Base-by-base conservation (phyloP, 1,284 basidiomycete genomes). In the Rhodotorula sp. region DNA sequence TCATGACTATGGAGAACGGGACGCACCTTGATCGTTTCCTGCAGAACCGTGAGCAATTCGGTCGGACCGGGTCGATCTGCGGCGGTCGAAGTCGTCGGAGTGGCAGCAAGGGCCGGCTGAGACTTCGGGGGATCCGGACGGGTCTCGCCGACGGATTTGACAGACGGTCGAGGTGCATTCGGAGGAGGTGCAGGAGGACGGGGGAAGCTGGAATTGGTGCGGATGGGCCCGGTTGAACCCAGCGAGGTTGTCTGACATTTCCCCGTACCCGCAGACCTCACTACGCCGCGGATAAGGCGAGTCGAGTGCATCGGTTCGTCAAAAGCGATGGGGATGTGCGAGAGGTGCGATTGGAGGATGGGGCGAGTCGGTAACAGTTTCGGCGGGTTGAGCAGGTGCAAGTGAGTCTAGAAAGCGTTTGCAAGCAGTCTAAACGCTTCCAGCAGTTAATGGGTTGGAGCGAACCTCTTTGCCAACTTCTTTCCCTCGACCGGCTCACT, bases 21-120 rank as follows among this genome's bases (percentile, higher is more conserved):
- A 28, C 69, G 40, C 31, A 67, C 73, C 65, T 69, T 73, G 66
- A 75, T 73, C 5, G 69, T 75, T 62, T 75, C 71, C 48, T 69
- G 57, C 24, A 75, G 51, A 1, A 73, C 68, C 3, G 62, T 64
- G 15, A 75, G 51, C 28, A 75, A 65, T 37, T 75, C 71, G 4
- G 56, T 52, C 18, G 69, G 70, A 8, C 34, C 8, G 1, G 62
- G 54, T 30, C 64, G 26, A 18, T 56, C 52, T 2, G 50, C 18
- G 31, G 56, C 48, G 1, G 47, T 22, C 22, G 59, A 18, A 15
- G 51, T 13, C 11, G 46, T 3, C 24, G 47, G 16, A 2, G 59
- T 10, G 10, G 31, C 31, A 31, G 59, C 18, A 18, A 51, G n/a
- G 1, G 28, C 28, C 5, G 51, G 10, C 40, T 11, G 40, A 15